Evolutionary conservation across 2,329 filamentous ascomycete species (phyloP), one percentile per base, ranked within the genome.

Genomic region (Epichloe baconii): DNA sequence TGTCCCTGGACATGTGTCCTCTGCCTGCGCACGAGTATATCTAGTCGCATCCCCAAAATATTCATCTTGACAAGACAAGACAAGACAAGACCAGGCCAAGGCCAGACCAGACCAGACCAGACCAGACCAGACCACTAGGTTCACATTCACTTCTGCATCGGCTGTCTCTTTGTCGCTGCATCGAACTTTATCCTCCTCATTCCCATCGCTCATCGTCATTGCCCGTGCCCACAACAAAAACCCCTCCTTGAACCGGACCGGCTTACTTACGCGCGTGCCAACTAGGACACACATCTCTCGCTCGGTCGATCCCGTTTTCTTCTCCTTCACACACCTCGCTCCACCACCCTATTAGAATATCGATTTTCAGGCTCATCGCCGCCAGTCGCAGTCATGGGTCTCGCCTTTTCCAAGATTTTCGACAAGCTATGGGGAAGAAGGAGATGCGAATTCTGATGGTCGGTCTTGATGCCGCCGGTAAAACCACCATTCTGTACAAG

Each of bases 361-460:
- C 44, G 36, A 40, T 50, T 51, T 35, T 47, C 48, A 56, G 64
- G 61, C 64, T 59, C 58, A 60, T 59, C 62, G 66, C 64, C 63
- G 53, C 54, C 61, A 66, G 70, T 72, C 78, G 78, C 79, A 77
- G 90, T 73, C 74, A 98, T 98, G 93, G 93, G 93, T 94, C 81
- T 97, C 73, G 83, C 86, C 69, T 88, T 97, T 76, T 97, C 90
- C 66, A 95, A 93, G 82, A 72, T 97, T 69, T 93, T 97, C 73
- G 88, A 95, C 71, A 83, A 85, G 77, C 82, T 97, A 73, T 95
- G 88, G 85, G 91, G 68, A 95, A 95, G 86, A 97, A 97, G 85
- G 93, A 98, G 83, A 98, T 98, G 93, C 85, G 93, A 80, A 96
- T 98, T 78, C 75, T 98, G 74, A 98, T 98, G 93, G 90, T 98